phyloP scores from a whole-genome alignment of 495 filamentous ascomycete species.

The Talaromyces liani region DNA sequence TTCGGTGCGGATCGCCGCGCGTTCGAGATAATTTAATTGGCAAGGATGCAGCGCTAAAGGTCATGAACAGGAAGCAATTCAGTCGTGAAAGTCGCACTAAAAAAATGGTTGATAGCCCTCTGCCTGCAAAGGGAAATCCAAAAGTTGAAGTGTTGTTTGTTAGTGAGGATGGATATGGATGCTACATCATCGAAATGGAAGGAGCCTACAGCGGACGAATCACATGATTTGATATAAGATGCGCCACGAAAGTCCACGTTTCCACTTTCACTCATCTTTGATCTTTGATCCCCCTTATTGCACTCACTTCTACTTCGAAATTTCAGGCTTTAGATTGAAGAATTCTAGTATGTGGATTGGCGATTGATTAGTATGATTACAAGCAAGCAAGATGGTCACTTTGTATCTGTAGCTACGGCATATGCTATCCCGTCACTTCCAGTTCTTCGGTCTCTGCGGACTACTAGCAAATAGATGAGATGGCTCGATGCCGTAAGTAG shows the following conservation, averaged over 20 bases:
- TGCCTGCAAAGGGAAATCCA: constrained; percentile 8
- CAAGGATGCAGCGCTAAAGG: background rate
- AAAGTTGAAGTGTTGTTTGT: background rate
- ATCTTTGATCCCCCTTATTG: background rate
- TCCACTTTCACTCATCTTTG: background rate
- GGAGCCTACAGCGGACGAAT: constrained; percentile 5
- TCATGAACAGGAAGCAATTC: background rate
- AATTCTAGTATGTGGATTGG: background rate
- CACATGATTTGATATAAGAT: background rate
- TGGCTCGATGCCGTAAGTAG: background rate
- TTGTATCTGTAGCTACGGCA: background rate
- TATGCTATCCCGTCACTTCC: background rate
- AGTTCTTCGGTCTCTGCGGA: background rate
- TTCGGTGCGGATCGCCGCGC: background rate
- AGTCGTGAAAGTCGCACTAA: background rate
- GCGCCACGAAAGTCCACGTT: constrained; percentile 4
- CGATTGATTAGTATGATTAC: background rate
- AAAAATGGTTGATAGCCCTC: background rate
- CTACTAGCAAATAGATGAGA: background rate
- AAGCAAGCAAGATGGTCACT: background rate
- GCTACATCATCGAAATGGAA: constrained; percentile 7
- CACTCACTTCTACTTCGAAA: background rate
- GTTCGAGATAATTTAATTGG: background rate
- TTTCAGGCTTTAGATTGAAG: background rate
- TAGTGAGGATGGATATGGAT: background rate